A percentile compares a stretch with the other conserved stretches of the same genome.
These are phyloP conservation scores for Saccharomycopsis microspora DNA, from an alignment of 805 yeast genomes.

Conservation along the genomic window DNA sequence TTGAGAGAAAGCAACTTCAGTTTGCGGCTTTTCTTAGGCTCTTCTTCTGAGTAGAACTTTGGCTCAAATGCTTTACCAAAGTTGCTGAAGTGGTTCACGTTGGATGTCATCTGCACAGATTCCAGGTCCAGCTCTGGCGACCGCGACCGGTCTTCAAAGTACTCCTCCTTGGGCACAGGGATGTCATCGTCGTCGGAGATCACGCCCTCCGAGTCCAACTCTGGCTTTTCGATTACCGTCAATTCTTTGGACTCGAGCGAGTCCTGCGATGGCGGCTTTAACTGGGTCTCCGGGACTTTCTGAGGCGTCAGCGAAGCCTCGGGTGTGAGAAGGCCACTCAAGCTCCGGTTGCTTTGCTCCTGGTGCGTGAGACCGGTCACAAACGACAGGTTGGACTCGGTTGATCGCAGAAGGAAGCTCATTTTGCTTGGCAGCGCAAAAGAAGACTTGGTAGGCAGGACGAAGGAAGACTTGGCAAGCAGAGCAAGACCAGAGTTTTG, in stretches of 20 bases:
- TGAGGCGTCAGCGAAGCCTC: too few species aligned
- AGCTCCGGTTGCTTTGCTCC: neutral
- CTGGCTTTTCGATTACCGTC: neutral
- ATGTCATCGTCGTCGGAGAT: conserved; percentile 15
- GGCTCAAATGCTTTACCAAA: conserved; percentile 13
- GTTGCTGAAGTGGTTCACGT: conserved; percentile 2
- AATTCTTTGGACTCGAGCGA: neutral
- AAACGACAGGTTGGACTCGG: conserved; percentile 2
- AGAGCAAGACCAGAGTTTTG: too few species aligned
- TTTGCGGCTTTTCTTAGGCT: neutral
- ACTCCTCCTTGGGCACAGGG: conserved; percentile 15
- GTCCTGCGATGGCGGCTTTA: neutral
- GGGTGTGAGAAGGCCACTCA: too few species aligned
- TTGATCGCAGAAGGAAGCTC: neutral
- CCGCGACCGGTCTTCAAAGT: neutral
- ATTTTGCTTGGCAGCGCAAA: neutral
- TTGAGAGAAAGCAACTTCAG: conserved; percentile 7
- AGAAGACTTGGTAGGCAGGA: neutral
- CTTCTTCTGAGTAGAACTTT: neutral
- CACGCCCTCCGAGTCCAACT: neutral
- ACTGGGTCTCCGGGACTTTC: neutral
- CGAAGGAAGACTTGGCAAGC: too few species aligned
- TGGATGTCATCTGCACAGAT: neutral
- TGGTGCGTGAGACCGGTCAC: conserved; percentile 9
- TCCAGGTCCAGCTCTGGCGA: too few species aligned